A percentile compares a stretch with the other conserved stretches of the same genome.
Evolutionary conservation across 768 basidiomycete species (phyloP).

Genomic region (Leccinum boreale): DNA sequence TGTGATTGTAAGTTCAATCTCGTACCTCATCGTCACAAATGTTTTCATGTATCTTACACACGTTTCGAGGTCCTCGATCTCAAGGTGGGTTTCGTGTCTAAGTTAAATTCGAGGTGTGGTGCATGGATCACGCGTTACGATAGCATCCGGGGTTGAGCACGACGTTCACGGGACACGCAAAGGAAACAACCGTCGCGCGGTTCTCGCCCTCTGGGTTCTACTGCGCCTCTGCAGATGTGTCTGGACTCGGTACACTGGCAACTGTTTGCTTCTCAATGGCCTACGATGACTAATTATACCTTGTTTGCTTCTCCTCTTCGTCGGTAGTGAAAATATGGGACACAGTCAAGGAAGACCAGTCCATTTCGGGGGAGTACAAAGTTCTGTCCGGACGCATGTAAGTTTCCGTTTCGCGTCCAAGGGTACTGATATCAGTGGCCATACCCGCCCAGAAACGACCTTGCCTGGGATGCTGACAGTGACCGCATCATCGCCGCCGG

Average conservation of each 20-base stretch:
- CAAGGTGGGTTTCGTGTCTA: slow-evolving; percentile 47
- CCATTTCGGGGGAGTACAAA: slow-evolving; percentile 77
- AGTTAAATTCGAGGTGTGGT: background rate
- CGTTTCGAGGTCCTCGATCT: slow-evolving; percentile 71
- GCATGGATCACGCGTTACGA: background rate
- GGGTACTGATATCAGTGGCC: background rate
- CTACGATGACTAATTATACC: background rate
- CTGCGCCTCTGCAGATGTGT: slow-evolving; percentile 84
- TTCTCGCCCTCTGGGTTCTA: slow-evolving; percentile 94
- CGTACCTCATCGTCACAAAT: background rate
- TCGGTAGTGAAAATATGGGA: slow-evolving; percentile 90
- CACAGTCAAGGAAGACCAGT: slow-evolving; percentile 78
- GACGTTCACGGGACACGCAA: slow-evolving; percentile 76
- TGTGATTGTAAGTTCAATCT: slow-evolving; percentile 66
- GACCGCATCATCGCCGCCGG: slow-evolving; percentile 95
- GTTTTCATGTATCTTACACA: background rate
- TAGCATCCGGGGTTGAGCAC: slow-evolving; percentile 65
- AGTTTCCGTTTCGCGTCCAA: slow-evolving; percentile 1
- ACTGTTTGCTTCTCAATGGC: too few species aligned
- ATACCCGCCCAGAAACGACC: slow-evolving; percentile 68
- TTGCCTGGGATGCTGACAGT: slow-evolving; percentile 95
- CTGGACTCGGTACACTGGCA: slow-evolving; percentile 64
- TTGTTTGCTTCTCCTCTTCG: background rate
- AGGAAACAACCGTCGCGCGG: slow-evolving; percentile 84
- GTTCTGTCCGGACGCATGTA: slow-evolving; percentile 73